Conservation (phyloP, 2,329 filamentous ascomycete species). For the Hymenoscyphus infarciens region DNA sequence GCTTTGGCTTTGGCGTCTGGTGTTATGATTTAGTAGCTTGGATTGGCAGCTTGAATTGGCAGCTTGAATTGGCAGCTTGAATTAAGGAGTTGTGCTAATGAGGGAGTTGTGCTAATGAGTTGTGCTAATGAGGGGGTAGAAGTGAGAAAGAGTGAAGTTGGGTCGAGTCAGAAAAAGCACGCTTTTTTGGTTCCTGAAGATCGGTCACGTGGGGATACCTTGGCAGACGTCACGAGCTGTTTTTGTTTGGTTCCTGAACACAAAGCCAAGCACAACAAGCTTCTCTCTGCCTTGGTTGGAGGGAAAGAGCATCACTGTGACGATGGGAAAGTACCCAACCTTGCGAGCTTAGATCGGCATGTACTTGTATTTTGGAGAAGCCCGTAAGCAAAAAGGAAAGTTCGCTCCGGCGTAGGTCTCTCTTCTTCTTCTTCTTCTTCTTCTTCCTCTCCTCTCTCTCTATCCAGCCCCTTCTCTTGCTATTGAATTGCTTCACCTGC, state of each 20-base stretch:
- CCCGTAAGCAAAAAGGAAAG: neutral
- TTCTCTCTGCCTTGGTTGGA: neutral
- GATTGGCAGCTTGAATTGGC: too few species aligned
- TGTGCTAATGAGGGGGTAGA: too few species aligned
- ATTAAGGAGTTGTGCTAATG: too few species aligned
- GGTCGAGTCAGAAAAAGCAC: too few species aligned
- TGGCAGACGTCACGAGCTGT: slow-evolving; percentile 1
- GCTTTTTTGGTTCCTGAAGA: neutral
- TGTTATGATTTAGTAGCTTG: too few species aligned
- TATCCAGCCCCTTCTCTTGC: neutral
- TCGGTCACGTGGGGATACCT: neutral
- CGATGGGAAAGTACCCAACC: neutral
- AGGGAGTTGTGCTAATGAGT: too few species aligned
- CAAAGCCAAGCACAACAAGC: neutral
- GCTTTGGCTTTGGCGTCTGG: too few species aligned
- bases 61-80: too few species aligned
- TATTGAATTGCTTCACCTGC: neutral
- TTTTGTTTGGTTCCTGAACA: neutral
- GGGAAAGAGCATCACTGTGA: neutral
- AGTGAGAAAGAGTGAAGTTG: neutral
- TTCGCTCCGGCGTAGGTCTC: neutral
- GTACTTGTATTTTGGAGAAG: too few species aligned
- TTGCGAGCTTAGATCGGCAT: neutral
- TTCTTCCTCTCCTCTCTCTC: neutral
- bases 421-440: neutral